A percentile compares a stretch with the other conserved stretches of the same genome.
phyloP scores from a whole-genome alignment of 2,329 filamentous ascomycete species.

The Alternaria arbusti region DNA sequence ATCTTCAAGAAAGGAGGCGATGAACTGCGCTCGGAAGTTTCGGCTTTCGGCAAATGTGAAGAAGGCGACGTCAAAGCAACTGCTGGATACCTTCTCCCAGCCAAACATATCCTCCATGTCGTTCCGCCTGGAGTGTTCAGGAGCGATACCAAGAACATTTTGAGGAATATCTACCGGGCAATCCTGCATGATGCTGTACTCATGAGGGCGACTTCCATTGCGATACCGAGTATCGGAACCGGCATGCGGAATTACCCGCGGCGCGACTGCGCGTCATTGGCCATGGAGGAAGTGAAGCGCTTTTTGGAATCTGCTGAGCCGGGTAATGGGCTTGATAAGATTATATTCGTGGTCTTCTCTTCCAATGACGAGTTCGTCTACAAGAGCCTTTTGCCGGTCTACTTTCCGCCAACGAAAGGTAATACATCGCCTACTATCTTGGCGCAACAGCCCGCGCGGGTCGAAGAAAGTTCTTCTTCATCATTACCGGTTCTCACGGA shows the following conservation, averaged over 20 bases:
- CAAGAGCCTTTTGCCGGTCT: slow-evolving; percentile 38
- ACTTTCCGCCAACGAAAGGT: slow-evolving; percentile 36
- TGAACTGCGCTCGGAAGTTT: slow-evolving; percentile 28
- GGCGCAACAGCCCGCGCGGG: not conserved
- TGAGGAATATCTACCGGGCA: slow-evolving; percentile 39
- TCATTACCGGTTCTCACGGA: slow-evolving; percentile 7
- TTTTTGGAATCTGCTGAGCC: slow-evolving; percentile 36
- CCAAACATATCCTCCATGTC: slow-evolving; percentile 38
- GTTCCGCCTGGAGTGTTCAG: slow-evolving; percentile 35
- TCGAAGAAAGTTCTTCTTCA: not conserved
- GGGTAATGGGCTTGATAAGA: slow-evolving; percentile 32
- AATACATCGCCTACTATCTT: slow-evolving; percentile 16
- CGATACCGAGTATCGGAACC: slow-evolving; percentile 43
- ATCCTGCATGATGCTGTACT: slow-evolving; percentile 31
- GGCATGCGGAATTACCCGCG: slow-evolving; percentile 37
- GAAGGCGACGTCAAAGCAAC: slow-evolving; percentile 39
- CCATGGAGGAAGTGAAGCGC: slow-evolving; percentile 42
- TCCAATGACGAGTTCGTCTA: slow-evolving; percentile 41
- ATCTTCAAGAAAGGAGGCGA: slow-evolving; percentile 41
- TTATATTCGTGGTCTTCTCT: slow-evolving; percentile 39
- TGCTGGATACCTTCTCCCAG: slow-evolving; percentile 35
- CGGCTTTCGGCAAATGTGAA: slow-evolving; percentile 30
- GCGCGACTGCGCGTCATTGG: slow-evolving; percentile 37
- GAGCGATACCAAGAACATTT: slow-evolving; percentile 27
- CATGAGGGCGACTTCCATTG: slow-evolving; percentile 38